Base-by-base conservation (phyloP, 1,139 yeast species). In the Pichia sp. region DNA sequence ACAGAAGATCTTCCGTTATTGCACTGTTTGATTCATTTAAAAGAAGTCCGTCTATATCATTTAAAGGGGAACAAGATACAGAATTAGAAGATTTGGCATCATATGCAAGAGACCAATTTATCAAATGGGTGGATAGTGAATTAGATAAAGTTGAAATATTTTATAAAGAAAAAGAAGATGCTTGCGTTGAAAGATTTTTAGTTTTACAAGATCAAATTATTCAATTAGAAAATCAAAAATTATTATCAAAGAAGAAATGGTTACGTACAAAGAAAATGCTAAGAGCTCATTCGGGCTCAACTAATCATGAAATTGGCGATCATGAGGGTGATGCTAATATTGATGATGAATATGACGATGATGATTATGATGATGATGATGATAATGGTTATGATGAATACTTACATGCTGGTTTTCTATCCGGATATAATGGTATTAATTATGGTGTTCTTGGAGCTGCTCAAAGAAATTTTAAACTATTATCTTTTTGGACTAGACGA, bases 161-260 rank as follows among this genome's bases (percentile, higher is more conserved):
- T 58, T 86, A 74, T 60, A 65, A 61, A 38, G 77, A 73, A 37
- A 78, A 73, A 55, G 94, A 85, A 56, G 69, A 69, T 30, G 82
- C 78, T 35, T 78, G 75, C 0, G 71, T 78, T 39, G 78, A 78
- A 46, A 67, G 90, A 49, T 82, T 76, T 54, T 63, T 79, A 16
- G 60, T 82, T 9, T 60, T 87, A 24, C 85, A 83, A 55, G 85
- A 78, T 52, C 95, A 86, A 59, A 60, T 87, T 39, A 73, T 73
- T 50, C 82, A 78, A 50, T 59, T 86, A 48, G 69, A 78, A 44
- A 80, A 78, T 39, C 90, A 83, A 54, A 71, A 70, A 42, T 47
- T 37, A 40, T 57, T 11, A 39, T 58, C 39, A 6, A 48, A 48
- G 49, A 54, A 37, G 47, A 57, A 44, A 41, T 52, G 46, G 47